Evolutionary conservation across 768 basidiomycete genomes (phyloP), one percentile per base, ranked within the genome.

Genomic region (Xerocomellus amylosporus): DNA sequence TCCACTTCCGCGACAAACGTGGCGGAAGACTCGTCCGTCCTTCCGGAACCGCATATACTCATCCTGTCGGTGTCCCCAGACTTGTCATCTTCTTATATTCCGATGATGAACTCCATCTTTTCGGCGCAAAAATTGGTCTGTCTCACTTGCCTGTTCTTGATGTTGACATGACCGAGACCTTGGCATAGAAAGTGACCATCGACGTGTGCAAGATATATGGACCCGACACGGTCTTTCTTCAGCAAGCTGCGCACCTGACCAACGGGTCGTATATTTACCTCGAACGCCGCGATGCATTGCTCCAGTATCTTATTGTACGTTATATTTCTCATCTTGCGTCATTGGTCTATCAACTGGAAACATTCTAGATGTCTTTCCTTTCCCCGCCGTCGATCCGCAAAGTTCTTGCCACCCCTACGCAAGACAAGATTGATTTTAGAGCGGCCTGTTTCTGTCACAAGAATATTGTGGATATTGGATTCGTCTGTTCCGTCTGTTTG

Each of bases 361-460:
- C n/a, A 10, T 62, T 36, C 1, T 12, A 98, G 95, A 93, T 95
- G 86, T 83, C 90, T 26, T 97, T 86, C 71, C 77, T 90, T 9
- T 79, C 87, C 10, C 76, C 86, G 8, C 81, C 83, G 2, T 75
- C 85, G 8, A 81, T 96, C 49, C 85, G 94, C 41, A 83, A 82
- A 64, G 76, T 85, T 44, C 77, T 98, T 34, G 84, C 88, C 0
- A 85, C 91, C 20, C 96, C 96, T 2, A 91, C 91, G 7, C 93
- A 97, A 72, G 95, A 98, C 69, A 88, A 85, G 65, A 88, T 98
- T 55, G 97, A 98, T 71, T 96, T 98, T 67, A 84, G 97, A 30
- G 97, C 97, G 0, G 96, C 95, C 8, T 98, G 96, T 68, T 98
- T 99, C 76, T 99, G 97, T 74, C 97, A 98, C 73, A 97, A 98